Conservation (phyloP, 2,329 filamentous ascomycete species). For the Hymenotorrendiella dingleyae region DNA sequence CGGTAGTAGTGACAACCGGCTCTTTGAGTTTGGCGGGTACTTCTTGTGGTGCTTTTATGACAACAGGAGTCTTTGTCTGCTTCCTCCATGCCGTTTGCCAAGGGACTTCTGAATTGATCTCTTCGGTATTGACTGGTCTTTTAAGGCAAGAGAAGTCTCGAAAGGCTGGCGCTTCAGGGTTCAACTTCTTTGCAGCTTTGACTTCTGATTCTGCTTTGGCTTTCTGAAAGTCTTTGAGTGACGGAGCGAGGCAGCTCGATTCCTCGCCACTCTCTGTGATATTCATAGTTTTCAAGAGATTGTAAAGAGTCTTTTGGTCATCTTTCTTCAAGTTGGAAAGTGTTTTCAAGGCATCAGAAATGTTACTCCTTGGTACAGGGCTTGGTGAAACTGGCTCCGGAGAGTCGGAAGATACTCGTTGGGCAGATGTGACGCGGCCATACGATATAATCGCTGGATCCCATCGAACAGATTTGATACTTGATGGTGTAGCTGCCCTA, state of each 20-base stretch:
- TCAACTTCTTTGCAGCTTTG: constrained; percentile 9
- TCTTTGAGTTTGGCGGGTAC: too few species aligned
- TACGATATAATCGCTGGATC: constrained; percentile 20
- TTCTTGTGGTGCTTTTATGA: too few species aligned
- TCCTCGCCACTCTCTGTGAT: constrained; percentile 13
- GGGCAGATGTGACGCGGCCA: constrained; percentile 7
- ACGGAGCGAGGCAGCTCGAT: not conserved
- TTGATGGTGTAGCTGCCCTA: constrained; percentile 2
- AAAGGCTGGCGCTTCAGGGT: constrained; percentile 18
- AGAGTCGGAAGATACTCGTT: not conserved
- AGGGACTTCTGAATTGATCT: too few species aligned
- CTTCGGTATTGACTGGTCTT: too few species aligned
- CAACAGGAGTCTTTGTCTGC: too few species aligned
- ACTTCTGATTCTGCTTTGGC: not conserved
- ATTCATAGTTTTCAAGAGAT: constrained; percentile 19
- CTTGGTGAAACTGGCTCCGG: not conserved
- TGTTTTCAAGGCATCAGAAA: constrained; percentile 12
- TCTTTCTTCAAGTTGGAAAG: constrained; percentile 15
- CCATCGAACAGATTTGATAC: constrained; percentile 20
- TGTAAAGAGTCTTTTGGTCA: constrained; percentile 14
- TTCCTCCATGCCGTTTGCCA: too few species aligned
- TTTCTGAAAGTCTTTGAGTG: not conserved
- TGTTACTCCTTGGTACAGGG: not conserved
- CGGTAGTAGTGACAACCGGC: too few species aligned
- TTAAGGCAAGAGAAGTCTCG: constrained; percentile 5